A percentile compares a stretch with the other conserved stretches of the same genome.
phyloP scores from a whole-genome alignment of 2,329 filamentous ascomycete species.

The Coniochaeta sp. region DNA sequence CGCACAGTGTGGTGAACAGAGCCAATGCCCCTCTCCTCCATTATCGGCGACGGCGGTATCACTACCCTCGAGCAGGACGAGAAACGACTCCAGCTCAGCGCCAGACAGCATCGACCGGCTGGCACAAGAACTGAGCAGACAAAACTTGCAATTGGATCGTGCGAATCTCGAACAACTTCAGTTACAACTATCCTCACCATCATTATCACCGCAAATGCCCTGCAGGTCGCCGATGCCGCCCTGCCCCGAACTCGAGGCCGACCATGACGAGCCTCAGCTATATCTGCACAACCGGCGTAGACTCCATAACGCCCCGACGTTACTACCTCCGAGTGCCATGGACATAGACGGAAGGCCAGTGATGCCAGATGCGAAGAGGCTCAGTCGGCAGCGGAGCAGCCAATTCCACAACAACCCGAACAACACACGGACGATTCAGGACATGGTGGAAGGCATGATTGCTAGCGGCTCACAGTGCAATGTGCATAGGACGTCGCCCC shows the following conservation, averaged over 20 bases:
- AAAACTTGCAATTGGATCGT: conserved; percentile 11
- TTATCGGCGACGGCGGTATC: background rate
- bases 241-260: conserved; percentile 8
- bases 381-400: conserved; percentile 8
- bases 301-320: background rate
- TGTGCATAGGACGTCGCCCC: background rate
- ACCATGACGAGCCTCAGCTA: conserved; percentile 5
- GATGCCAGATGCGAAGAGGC: conserved; percentile 4
- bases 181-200: background rate
- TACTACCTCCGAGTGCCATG: background rate
- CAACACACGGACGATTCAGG: conserved; percentile 4
- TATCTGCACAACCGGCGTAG: background rate
- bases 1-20: background rate
- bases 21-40: conserved; percentile 2
- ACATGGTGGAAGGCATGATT: conserved; percentile 9
- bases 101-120: conserved; percentile 9
- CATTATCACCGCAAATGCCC: background rate
- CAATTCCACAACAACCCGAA: conserved; percentile 8
- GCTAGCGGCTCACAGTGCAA: conserved; percentile 9
- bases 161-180: background rate
- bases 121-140: conserved; percentile 14
- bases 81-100: background rate
- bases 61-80: background rate
- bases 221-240: conserved; percentile 1
- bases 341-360: background rate